Percentiles rank a stretch among this genome's conserved stretches.
Conservation (phyloP, 1,284 basidiomycete genomes). For the Heterobasidion annosum region DNA sequence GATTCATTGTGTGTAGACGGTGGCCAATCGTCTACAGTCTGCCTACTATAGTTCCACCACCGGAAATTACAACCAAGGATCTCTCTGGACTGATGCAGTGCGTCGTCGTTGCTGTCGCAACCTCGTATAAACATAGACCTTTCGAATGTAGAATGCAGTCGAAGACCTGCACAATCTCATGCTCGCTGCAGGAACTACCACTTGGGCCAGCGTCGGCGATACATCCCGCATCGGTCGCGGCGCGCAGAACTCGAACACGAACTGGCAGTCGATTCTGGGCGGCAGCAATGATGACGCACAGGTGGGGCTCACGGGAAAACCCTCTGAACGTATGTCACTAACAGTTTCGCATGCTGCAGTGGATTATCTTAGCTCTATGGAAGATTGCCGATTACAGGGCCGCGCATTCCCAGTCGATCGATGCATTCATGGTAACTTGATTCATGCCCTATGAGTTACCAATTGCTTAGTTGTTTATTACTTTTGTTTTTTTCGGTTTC, state of each 20-base stretch:
- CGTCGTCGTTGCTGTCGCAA: constrained; percentile 7
- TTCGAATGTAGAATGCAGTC: constrained; percentile 33
- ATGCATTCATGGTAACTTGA: constrained; percentile 27
- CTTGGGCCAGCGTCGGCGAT: constrained; percentile 30
- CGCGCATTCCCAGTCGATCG: constrained; percentile 22
- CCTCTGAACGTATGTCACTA: neutral
- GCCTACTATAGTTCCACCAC: constrained; percentile 27
- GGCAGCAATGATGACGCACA: constrained; percentile 44
- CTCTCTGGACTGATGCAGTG: constrained; percentile 44
- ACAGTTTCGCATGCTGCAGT: constrained; percentile 19
- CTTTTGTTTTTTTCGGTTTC: neutral
- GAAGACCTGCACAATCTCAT: constrained; percentile 50
- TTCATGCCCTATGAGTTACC: neutral
- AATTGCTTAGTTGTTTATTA: neutral
- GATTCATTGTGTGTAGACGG: constrained; percentile 19
- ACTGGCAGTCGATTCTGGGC: constrained; percentile 32
- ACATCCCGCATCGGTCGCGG: constrained; percentile 32
- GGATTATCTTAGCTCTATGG: constrained; percentile 43
- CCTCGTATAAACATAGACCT: neutral
- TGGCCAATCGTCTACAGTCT: constrained; percentile 31
- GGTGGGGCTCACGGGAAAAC: constrained; percentile 17
- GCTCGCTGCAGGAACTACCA: constrained; percentile 28
- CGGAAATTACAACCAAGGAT: constrained; percentile 33
- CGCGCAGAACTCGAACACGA: constrained; percentile 24
- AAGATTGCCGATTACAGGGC: constrained; percentile 44